Evolutionary conservation across 192 early-diverging fungal species (phyloP).

Genomic region (Gonapodya sp.): DNA sequence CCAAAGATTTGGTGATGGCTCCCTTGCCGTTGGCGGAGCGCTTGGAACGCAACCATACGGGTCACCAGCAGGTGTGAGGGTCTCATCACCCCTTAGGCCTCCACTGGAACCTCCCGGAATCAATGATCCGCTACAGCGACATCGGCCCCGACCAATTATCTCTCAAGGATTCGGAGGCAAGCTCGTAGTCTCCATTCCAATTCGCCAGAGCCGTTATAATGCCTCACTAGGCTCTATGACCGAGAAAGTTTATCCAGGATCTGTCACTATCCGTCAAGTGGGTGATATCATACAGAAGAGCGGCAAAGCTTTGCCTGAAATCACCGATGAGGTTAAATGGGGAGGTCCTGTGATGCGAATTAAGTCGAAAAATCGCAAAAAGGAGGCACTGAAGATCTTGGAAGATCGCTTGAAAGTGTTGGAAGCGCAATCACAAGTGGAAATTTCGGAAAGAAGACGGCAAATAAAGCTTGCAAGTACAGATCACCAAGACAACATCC

Average conservation of each 20-base stretch:
- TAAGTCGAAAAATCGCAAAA: conserved; percentile 12
- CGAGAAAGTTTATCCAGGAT: conserved; percentile 2
- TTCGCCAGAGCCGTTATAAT: conserved; percentile 4
- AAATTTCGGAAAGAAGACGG: neutral
- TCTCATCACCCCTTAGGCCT: neutral
- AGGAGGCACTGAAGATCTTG: conserved; percentile 12
- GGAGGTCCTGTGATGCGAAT: conserved; percentile 12
- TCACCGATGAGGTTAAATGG: conserved; percentile 9
- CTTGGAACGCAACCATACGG: neutral
- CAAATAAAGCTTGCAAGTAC: neutral
- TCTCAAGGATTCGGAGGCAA: conserved; percentile 13
- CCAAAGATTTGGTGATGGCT: neutral
- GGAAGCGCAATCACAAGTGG: neutral
- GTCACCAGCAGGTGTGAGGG: neutral
- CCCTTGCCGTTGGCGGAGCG: neutral
- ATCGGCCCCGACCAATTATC: neutral
- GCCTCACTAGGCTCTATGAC: neutral
- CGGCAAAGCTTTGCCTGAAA: neutral
- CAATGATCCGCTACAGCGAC: neutral
- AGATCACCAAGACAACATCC: neutral
- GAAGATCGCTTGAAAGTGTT: neutral
- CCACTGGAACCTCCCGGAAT: neutral
- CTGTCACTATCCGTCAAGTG: neutral
- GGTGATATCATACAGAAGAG: conserved; percentile 4
- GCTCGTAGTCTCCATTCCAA: conserved; percentile 13